A percentile compares a stretch with the other conserved stretches of the same genome.
Evolutionary conservation across 345 rosid genomes (phyloP).

Genomic region (Camelina laxa): DNA sequence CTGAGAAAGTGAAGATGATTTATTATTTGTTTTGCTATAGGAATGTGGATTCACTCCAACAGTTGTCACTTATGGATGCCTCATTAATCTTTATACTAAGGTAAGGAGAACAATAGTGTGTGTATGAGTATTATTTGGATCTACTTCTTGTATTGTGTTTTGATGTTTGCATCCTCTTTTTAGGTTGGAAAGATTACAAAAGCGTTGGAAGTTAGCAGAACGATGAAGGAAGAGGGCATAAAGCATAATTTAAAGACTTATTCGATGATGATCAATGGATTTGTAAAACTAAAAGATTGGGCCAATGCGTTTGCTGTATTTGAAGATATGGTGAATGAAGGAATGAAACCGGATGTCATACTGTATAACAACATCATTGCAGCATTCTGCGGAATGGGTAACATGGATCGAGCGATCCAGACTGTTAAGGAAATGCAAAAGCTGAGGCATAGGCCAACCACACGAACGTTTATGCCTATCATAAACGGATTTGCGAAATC

Average conservation of each 20-base stretch:
- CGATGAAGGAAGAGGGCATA: slow-evolving; percentile 75
- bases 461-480: slow-evolving; percentile 92
- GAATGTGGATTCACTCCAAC: slow-evolving; percentile 93
- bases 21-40: slow-evolving; percentile 45
- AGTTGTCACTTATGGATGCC: slow-evolving; percentile 88
- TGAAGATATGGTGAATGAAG: slow-evolving; percentile 77
- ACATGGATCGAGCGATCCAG: slow-evolving; percentile 85
- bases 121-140: neutral
- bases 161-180: slow-evolving; percentile 22
- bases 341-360: slow-evolving; percentile 85
- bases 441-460: slow-evolving; percentile 77
- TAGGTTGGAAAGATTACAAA: slow-evolving; percentile 86
- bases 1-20: slow-evolving; percentile 18
- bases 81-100: slow-evolving; percentile 85
- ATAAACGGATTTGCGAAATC: slow-evolving; percentile 81
- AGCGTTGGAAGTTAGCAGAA: slow-evolving; percentile 81
- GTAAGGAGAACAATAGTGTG: slow-evolving; percentile 41
- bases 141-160: slow-evolving; percentile 11
- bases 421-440: slow-evolving; percentile 90
- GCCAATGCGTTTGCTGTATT: slow-evolving; percentile 87
- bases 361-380: slow-evolving; percentile 82
- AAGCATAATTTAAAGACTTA: slow-evolving; percentile 93
- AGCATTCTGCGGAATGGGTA: slow-evolving; percentile 98
- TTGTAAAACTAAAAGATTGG: slow-evolving; percentile 90
- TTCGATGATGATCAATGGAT: slow-evolving; percentile 95